Base-by-base conservation (phyloP, 2,329 filamentous ascomycete genomes). In the Cyanodermella asteris region DNA sequence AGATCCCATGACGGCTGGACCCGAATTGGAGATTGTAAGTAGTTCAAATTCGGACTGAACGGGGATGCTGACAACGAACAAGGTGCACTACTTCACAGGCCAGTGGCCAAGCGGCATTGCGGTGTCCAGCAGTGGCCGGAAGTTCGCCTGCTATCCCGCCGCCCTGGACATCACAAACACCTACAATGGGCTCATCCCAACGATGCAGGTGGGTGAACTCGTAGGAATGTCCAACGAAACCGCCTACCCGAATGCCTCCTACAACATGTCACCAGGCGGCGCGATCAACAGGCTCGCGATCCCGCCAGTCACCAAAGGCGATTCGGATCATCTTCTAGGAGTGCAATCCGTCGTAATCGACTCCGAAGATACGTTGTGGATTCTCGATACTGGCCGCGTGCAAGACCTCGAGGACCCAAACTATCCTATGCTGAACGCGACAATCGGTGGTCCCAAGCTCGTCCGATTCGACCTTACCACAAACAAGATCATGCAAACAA, bases 261-360 rank as follows among this genome's bases (percentile, higher is more conserved):
- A 57, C 31, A 62, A 63, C 31, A 49, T 43, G 11, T 57, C 58
- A 2, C 57, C 53, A 1, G 51, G 49, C 22, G 56, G 57, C 8
- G 47, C 53, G 1, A 58, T 62, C 34, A 61, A 62, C 34, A 56
- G 55, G 36, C 51, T 51, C 5, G 60, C 55, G 0, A 44, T 34
- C 10, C 57, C 57, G 6, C 36, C 43, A 11, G 25, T 16, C 15
- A 24, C 23, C 10, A 24, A 24, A n/a, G 29, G 31, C 15, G 31
- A 25, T 22, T 20, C 24, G 6, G 28, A 34, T 13, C 28, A 34
- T 13, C 20, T 34, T 22, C 28, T 34, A 12, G 30, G 27, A 16
- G 55, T 59, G 0, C 59, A 63, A 36, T 55, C 49, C 19, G 55
- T 63, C 2, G 56, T 63, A 7, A 46, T 62, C 11, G 58, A 64